Evolutionary conservation across 2,329 filamentous ascomycete species (phyloP).

Genomic region (Cordyceps pruinosa): DNA sequence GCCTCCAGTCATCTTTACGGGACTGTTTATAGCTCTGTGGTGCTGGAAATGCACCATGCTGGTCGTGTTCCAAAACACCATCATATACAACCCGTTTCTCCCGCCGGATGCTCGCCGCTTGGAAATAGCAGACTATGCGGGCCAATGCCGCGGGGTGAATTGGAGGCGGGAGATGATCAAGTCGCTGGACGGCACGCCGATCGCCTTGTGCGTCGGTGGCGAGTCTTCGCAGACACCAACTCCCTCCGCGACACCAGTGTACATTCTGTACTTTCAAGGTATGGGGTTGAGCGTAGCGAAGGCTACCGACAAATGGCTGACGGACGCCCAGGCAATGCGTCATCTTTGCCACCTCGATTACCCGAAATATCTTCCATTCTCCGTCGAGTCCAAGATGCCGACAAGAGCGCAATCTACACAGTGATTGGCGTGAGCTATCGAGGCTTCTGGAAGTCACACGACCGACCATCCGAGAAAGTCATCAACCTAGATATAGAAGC

Average conservation of each 20-base stretch:
- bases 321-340: conserved; percentile 46
- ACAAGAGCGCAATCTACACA: conserved; percentile 34
- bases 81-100: conserved; percentile 73
- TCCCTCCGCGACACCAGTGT: conserved; percentile 31
- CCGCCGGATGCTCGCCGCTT: conserved; percentile 64
- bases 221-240: conserved; percentile 17
- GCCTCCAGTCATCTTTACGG: conserved; percentile 59
- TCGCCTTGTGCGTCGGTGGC: conserved; percentile 52
- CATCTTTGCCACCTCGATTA: conserved; percentile 50
- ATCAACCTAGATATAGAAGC: conserved; percentile 63
- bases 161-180: conserved; percentile 60
- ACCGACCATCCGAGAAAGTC: conserved; percentile 61
- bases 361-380: conserved; percentile 50
- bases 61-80: conserved; percentile 71
- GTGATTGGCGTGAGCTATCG: conserved; percentile 56
- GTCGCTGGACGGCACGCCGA: conserved; percentile 57
- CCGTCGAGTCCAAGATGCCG: conserved; percentile 34
- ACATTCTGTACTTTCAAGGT: conserved; percentile 54
- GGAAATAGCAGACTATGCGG: conserved; percentile 56
- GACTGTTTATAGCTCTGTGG: conserved; percentile 59
- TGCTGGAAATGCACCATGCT: conserved; percentile 65
- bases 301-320: conserved; percentile 1
- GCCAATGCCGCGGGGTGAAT: conserved; percentile 50
- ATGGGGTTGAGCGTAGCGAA: background rate
- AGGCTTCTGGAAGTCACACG: conserved; percentile 72